These are phyloP conservation scores for Filosporella fistucella DNA, from an alignment of 495 filamentous ascomycete species.

Conservation along the genomic window DNA sequence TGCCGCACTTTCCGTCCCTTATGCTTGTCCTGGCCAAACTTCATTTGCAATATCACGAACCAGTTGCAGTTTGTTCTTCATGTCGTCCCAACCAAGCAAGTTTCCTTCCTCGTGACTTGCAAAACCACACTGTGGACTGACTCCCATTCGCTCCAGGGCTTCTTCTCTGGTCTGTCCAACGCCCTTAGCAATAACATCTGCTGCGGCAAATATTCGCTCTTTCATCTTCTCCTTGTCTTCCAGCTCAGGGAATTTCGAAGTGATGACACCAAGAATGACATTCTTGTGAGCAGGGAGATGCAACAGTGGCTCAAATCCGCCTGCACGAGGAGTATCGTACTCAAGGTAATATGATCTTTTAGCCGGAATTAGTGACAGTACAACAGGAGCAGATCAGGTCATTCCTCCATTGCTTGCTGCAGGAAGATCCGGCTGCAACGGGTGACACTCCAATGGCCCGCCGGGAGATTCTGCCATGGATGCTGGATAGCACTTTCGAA, in stretches of 20 bases:
- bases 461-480: too few relatives aligned
- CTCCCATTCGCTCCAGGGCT: constrained; percentile 60
- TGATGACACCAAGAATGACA: constrained; percentile 73
- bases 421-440: too few relatives aligned
- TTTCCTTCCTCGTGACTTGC: constrained; percentile 70
- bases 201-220: constrained; percentile 13
- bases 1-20: constrained; percentile 5
- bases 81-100: constrained; percentile 56
- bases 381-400: too few relatives aligned
- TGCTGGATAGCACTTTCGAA: too few relatives aligned
- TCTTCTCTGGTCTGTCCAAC: constrained; percentile 44
- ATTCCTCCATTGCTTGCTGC: too few relatives aligned
- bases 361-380: too few relatives aligned
- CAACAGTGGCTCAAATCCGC: constrained; percentile 74
- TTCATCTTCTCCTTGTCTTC: constrained; percentile 69
- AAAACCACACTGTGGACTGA: constrained; percentile 84
- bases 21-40: constrained; percentile 67
- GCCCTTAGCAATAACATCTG: constrained; percentile 19
- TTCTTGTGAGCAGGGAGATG: constrained; percentile 69
- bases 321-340: constrained; percentile 72
- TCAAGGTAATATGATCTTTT: constrained; percentile 83
- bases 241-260: constrained; percentile 67
- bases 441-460: too few relatives aligned
- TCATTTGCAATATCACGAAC: constrained; percentile 67
- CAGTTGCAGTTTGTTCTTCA: constrained; percentile 66